Evolutionary conservation across 805 yeast species (phyloP).

Genomic region (Candida arabinofermentans): DNA sequence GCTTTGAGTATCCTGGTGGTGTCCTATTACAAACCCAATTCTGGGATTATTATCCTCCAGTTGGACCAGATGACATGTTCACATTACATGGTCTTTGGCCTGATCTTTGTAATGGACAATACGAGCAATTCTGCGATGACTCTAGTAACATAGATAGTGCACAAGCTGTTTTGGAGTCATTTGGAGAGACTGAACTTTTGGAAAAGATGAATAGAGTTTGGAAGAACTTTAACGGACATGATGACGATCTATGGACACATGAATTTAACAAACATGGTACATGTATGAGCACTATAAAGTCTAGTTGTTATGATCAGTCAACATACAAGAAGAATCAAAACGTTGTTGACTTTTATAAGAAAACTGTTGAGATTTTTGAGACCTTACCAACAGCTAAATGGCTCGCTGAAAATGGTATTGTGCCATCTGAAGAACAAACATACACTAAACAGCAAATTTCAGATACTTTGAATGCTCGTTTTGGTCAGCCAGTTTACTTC

Average conservation of each 20-base stretch:
- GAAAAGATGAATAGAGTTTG: conserved; percentile 57
- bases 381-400: conserved; percentile 64
- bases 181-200: conserved; percentile 49
- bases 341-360: conserved; percentile 68
- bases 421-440: conserved; percentile 55
- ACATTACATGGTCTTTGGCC: conserved; percentile 91
- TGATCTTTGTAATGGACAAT: conserved; percentile 81
- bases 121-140: conserved; percentile 71
- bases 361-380: conserved; percentile 54
- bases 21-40: conserved; percentile 81
- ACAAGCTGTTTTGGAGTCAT: conserved; percentile 39
- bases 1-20: conserved; percentile 87
- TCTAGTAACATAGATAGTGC: conserved; percentile 52
- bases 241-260: conserved; percentile 76
- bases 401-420: conserved; percentile 63
- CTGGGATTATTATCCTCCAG: conserved; percentile 82
- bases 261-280: conserved; percentile 95
- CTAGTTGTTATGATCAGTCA: conserved; percentile 55
- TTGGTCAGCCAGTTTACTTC: conserved; percentile 55
- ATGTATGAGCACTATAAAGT: conserved; percentile 76
- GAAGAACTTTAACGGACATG: conserved; percentile 71
- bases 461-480: conserved; percentile 45
- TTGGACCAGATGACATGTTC: conserved; percentile 67
- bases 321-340: conserved; percentile 32
- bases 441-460: conserved; percentile 56